Percentiles rank a stretch among this genome's conserved stretches.
Conservation (phyloP, 2,329 filamentous ascomycete species). For the Myriosclerotinia curreyana region DNA sequence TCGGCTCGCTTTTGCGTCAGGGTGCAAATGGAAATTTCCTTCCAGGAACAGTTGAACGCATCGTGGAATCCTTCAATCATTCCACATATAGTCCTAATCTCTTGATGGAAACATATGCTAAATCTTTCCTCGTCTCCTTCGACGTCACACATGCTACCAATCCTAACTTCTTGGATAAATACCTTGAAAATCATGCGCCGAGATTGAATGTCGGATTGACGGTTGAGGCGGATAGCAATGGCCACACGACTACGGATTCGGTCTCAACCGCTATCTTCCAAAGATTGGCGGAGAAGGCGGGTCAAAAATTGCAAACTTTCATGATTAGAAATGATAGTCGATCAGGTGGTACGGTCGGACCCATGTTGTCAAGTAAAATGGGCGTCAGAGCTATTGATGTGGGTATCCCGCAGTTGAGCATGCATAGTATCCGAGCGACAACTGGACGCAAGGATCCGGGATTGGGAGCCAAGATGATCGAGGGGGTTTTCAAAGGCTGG, state of each 20-base stretch:
- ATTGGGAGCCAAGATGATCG: constrained; percentile 81
- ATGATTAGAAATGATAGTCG: constrained; percentile 92
- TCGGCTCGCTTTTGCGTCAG: constrained; percentile 85
- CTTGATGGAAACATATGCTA: constrained; percentile 79
- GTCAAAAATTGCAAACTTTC: constrained; percentile 75
- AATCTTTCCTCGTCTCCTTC: constrained; percentile 86
- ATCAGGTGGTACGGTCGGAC: constrained; percentile 91
- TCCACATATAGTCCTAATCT: constrained; percentile 52
- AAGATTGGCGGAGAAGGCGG: constrained; percentile 72
- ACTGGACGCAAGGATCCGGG: constrained; percentile 84
- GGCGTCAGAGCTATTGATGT: constrained; percentile 83
- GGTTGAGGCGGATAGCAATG: constrained; percentile 79
- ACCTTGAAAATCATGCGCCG: constrained; percentile 82
- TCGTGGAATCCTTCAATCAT: constrained; percentile 64
- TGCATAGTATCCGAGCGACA: constrained; percentile 90
- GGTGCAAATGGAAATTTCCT: constrained; percentile 89
- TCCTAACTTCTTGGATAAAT: constrained; percentile 84
- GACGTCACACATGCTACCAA: constrained; percentile 94
- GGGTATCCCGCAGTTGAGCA: constrained; percentile 85
- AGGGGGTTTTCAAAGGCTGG: constrained; percentile 83
- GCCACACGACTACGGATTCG: constrained; percentile 93
- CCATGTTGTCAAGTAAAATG: constrained; percentile 71
- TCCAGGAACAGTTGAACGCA: constrained; percentile 73
- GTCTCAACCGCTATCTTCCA: constrained; percentile 79
- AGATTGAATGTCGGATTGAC: constrained; percentile 84